Conservation (phyloP, 495 filamentous ascomycete genomes). For the Neurospora sublineolata region DNA sequence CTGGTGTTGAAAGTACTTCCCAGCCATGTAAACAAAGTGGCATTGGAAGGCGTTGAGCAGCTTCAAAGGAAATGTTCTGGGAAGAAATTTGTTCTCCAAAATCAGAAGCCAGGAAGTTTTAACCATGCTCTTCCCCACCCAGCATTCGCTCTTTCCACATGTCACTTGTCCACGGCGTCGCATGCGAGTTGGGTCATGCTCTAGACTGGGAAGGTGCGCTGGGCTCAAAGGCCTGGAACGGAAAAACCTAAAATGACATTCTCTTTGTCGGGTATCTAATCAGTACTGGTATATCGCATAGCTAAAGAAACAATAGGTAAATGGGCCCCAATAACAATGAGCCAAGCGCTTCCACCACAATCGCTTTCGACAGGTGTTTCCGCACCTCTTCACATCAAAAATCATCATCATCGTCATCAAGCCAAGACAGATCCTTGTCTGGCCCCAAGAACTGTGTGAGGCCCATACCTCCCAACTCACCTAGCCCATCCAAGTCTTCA, state of each 20-base stretch:
- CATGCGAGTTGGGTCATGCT: no score
- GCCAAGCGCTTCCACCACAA: background rate
- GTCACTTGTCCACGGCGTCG: background rate
- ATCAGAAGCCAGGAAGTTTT: no score
- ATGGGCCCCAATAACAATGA: background rate
- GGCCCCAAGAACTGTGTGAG: background rate
- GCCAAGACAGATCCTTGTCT: background rate
- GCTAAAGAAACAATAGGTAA: background rate
- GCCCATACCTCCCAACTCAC: background rate
- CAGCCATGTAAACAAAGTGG: background rate
- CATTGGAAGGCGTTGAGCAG: background rate
- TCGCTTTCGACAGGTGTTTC: background rate
- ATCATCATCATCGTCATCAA: background rate
- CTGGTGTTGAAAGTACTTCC: background rate
- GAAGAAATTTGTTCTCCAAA: background rate
- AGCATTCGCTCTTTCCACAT: background rate
- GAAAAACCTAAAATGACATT: background rate
- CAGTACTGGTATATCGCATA: background rate
- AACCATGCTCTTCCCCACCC: background rate
- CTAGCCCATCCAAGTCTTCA: constrained; percentile 19
- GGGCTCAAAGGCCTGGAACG: background rate
- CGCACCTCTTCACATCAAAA: background rate
- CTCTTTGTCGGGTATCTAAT: background rate
- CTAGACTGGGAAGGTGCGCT: no score
- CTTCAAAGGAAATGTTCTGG: background rate